Evolutionary conservation across 2,329 filamentous ascomycete genomes (phyloP), one percentile per base, ranked within the genome.

Genomic region (Paecilomyces formosus): DNA sequence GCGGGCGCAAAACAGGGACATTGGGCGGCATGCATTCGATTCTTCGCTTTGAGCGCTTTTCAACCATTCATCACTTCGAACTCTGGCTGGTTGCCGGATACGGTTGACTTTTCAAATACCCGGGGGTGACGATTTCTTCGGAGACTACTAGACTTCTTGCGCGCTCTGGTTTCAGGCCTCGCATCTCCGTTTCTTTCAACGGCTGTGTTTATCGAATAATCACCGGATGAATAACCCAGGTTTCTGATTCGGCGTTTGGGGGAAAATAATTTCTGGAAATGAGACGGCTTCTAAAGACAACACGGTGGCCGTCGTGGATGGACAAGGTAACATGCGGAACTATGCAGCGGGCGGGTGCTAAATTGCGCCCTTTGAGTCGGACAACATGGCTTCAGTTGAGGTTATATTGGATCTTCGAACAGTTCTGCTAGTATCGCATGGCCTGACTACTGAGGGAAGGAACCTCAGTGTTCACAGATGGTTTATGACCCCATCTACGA

Each of bases 1-100:
- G 70, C 70, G 70, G 71, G 71, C 70, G 70, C 69, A 70, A 67
- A 66, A 31, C 8, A 45, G 67, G 64, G 62, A 60, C 68, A 63
- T 66, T 63, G 67, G 69, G 69, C 66, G 70, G 70, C 67, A 70
- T 70, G 56, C 60, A 66, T 60, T 59, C 54, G 57, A 58, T 62
- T 57, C 58, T 64, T 58, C 53, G 62, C 59, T 61, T 65, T 60
- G 61, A 53, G 53, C 53, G 49, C 22, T 55, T 33, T 49, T 54
- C n/a, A 45, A 35, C 45, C 33, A 31, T 39, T 52, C 6, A 24
- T 52, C 50, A 24, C 26, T 52, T 52, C 21, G 26, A 24, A 31
- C 21, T 24, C 50, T 28, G 21, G 21, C 50, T 26, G 21, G 50
- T 24, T 21, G 50, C 50, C 22, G 5, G 50, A 52, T 50, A 24